phyloP scores from a whole-genome alignment of 371 early-diverging fungal species.

The Dinochytrium kinnereticum region DNA sequence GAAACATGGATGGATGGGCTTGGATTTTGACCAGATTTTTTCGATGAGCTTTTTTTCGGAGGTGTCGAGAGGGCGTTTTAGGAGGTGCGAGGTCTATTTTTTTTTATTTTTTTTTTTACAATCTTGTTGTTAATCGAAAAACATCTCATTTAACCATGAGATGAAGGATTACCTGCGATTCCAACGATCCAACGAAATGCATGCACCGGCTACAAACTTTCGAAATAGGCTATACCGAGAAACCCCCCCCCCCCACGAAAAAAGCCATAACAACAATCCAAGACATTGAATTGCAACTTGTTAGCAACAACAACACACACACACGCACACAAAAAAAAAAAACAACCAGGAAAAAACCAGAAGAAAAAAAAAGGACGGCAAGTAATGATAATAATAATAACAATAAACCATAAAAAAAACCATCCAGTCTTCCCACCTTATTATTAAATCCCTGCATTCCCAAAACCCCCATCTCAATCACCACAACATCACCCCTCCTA shows the following conservation, averaged over 20 bases:
- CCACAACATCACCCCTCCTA: conserved; percentile 9
- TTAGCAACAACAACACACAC: too few species aligned
- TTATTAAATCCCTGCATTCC: not conserved
- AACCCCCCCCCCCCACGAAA: too few species aligned
- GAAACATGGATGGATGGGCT: not conserved
- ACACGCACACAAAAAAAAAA: too few species aligned
- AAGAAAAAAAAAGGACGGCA: too few species aligned
- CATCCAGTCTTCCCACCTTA: too few species aligned
- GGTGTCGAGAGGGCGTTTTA: conserved; percentile 9
- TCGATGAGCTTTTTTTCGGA: not conserved
- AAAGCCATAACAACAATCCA: too few species aligned
- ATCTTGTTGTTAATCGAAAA: too few species aligned
- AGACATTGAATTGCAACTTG: too few species aligned
- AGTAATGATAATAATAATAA: too few species aligned
- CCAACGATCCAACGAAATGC: conserved; percentile 14
- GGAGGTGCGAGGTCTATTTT: not conserved
- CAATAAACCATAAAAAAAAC: too few species aligned
- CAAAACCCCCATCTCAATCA: conserved; percentile 15
- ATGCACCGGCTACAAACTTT: conserved; percentile 10
- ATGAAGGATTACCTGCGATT: not conserved
- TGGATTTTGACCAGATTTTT: not conserved
- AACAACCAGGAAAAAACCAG: too few species aligned
- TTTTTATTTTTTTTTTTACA: not conserved
- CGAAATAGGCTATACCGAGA: not conserved
- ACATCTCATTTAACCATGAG: too few species aligned